Percentiles rank a stretch among this genome's conserved stretches.
Evolutionary conservation across 148 eudicot species (phyloP).

Genomic region (Vaccinium myrtillus): DNA sequence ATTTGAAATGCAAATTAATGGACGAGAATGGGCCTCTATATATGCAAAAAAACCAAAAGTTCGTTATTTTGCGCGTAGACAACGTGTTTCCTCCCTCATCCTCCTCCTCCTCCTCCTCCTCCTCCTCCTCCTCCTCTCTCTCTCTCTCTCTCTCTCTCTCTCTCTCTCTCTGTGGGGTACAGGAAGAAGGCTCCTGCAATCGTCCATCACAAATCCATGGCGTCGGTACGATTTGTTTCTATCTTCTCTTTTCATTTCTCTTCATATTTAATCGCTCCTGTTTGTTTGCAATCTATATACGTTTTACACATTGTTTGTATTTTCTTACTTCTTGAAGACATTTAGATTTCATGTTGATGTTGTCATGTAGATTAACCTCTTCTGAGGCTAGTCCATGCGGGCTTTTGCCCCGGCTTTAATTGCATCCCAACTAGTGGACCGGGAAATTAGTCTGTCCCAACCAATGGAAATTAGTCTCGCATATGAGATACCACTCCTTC

Average conservation of each 20-base stretch:
- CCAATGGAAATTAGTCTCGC: too few species aligned
- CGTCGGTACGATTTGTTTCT: background rate
- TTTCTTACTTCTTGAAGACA: background rate
- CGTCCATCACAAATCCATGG: background rate
- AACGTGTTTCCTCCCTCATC: background rate
- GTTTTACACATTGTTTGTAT: background rate
- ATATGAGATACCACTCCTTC: too few species aligned
- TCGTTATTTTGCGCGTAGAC: background rate
- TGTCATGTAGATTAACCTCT: background rate
- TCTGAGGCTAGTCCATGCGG: background rate
- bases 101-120: background rate
- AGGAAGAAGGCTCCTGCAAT: background rate
- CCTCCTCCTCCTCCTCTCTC: background rate
- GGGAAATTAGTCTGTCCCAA: too few species aligned
- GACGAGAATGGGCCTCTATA: background rate
- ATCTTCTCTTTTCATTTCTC: background rate
- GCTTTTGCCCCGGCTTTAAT: background rate
- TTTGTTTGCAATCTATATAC: background rate
- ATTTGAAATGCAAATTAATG: background rate
- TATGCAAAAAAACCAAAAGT: background rate
- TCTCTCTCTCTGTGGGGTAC: background rate
- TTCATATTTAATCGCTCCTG: too few species aligned
- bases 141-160: background rate
- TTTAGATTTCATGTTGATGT: background rate
- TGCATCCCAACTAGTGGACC: background rate